phyloP scores from a whole-genome alignment of 2,329 filamentous ascomycete genomes.

The Apiospora kogelbergensis region DNA sequence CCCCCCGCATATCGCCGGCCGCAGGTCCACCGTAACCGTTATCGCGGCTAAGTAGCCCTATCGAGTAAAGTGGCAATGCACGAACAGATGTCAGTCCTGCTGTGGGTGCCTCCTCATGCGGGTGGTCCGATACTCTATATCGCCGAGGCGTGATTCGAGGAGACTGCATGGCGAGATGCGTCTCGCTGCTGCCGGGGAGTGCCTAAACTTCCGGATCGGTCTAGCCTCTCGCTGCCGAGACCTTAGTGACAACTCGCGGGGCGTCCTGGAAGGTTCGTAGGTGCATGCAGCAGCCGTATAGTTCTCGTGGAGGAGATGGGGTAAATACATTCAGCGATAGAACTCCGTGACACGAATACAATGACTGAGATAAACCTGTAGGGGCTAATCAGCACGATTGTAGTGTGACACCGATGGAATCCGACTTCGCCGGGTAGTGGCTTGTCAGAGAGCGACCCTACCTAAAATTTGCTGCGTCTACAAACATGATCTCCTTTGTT shows the following conservation, averaged over 20 bases:
- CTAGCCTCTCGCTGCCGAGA: not conserved
- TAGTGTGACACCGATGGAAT: too few relatives aligned
- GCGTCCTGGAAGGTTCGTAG: not conserved
- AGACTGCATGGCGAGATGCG: not conserved
- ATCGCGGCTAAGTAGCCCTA: constrained; percentile 3
- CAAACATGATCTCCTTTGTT: not conserved
- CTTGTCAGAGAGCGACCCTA: not conserved
- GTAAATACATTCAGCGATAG: not conserved
- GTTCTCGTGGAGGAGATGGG: not conserved
- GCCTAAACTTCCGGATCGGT: constrained; percentile 5
- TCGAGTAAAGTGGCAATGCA: constrained; percentile 8
- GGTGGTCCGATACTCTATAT: not conserved
- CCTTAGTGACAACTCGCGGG: not conserved
- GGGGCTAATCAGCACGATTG: not conserved
- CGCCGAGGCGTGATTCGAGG: not conserved
- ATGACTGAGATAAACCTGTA: not conserved
- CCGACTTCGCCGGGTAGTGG: not conserved
- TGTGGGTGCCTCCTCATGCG: not conserved
- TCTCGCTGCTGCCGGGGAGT: not conserved
- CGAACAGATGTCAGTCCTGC: not conserved
- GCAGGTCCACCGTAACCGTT: not conserved
- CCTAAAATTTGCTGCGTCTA: not conserved
- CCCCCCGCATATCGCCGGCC: not conserved
- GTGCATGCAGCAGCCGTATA: not conserved
- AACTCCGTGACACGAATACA: not conserved